A percentile compares a stretch with the other conserved stretches of the same genome.
These are phyloP conservation scores for Pseudozyma sp. DNA, from an alignment of 1,284 basidiomycete species.

Conservation along the genomic window DNA sequence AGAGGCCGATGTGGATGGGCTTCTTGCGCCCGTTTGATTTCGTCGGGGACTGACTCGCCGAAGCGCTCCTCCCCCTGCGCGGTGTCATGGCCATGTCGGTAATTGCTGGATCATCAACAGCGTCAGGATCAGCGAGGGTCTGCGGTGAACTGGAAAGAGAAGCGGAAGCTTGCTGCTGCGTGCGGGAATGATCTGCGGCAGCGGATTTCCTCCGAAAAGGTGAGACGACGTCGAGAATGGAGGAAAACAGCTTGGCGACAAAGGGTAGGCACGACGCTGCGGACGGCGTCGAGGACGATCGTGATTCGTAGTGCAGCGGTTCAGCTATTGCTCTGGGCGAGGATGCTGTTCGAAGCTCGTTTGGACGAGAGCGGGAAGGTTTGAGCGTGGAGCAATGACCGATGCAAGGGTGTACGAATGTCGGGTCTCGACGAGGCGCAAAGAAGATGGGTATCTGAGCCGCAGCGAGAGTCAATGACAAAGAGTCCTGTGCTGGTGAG, in stretches of 20 bases:
- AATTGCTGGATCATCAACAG: neutral
- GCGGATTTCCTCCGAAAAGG: constrained; percentile 26
- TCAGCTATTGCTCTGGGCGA: neutral
- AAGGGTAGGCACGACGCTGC: neutral
- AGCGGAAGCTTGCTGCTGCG: neutral
- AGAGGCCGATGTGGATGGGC: constrained; percentile 10
- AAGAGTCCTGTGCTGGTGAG: neutral
- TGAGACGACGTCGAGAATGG: constrained; percentile 20
- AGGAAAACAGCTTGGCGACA: constrained; percentile 27
- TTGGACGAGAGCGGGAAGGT: no score
- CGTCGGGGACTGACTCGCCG: constrained; percentile 22
- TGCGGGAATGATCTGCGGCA: constrained; percentile 1
- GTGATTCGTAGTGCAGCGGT: neutral
- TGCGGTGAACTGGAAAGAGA: neutral
- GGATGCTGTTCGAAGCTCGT: neutral
- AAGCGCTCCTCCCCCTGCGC: constrained; percentile 23
- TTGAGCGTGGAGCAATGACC: no score
- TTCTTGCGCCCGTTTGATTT: constrained; percentile 25
- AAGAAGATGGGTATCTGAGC: no score
- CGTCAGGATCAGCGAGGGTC: neutral
- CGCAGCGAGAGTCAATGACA: no score
- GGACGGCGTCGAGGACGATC: neutral
- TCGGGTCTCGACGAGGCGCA: no score
- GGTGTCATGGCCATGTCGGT: constrained; percentile 22
- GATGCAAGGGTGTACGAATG: no score